Percentiles rank a stretch among this genome's conserved stretches.
Conservation (phyloP, 768 basidiomycete species). For the Mycena latifolia region DNA sequence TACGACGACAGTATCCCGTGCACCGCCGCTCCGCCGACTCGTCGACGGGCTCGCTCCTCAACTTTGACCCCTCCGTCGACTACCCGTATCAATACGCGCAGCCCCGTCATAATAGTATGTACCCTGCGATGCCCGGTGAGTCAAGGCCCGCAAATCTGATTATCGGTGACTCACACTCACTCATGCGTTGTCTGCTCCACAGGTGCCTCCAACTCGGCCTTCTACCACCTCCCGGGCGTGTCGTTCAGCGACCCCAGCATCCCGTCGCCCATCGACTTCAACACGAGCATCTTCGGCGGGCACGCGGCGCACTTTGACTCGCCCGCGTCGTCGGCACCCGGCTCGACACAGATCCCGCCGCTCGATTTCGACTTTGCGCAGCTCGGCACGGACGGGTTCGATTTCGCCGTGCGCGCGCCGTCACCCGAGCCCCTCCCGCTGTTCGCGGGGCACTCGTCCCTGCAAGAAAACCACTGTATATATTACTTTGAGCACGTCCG, state of each 20-base stretch:
- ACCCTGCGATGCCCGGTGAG: slow-evolving; percentile 62
- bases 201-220: slow-evolving; percentile 54
- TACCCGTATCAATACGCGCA: slow-evolving; percentile 36
- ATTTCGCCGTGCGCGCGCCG: slow-evolving; percentile 44
- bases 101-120: slow-evolving; percentile 44
- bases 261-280: slow-evolving; percentile 39
- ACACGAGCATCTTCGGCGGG: slow-evolving; percentile 26
- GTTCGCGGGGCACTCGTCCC: slow-evolving; percentile 52
- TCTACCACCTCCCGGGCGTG: slow-evolving; percentile 50
- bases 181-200: too few relatives aligned
- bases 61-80: slow-evolving; percentile 35
- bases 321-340: slow-evolving; percentile 40
- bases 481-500: slow-evolving; percentile 85
- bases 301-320: slow-evolving; percentile 22
- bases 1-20: slow-evolving; percentile 42
- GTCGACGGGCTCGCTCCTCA: slow-evolving; percentile 28
- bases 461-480: slow-evolving; percentile 70
- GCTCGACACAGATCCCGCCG: slow-evolving; percentile 37
- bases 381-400: slow-evolving; percentile 48
- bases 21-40: slow-evolving; percentile 49
- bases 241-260: slow-evolving; percentile 50
- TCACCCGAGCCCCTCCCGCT: slow-evolving; percentile 41
- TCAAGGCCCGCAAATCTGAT: slow-evolving; percentile 16
- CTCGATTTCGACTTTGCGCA: slow-evolving; percentile 49
- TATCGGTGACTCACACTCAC: slow-evolving; percentile 35